phyloP scores from a whole-genome alignment of 1,284 basidiomycete species.

The Papiliotrema terrestris region DNA sequence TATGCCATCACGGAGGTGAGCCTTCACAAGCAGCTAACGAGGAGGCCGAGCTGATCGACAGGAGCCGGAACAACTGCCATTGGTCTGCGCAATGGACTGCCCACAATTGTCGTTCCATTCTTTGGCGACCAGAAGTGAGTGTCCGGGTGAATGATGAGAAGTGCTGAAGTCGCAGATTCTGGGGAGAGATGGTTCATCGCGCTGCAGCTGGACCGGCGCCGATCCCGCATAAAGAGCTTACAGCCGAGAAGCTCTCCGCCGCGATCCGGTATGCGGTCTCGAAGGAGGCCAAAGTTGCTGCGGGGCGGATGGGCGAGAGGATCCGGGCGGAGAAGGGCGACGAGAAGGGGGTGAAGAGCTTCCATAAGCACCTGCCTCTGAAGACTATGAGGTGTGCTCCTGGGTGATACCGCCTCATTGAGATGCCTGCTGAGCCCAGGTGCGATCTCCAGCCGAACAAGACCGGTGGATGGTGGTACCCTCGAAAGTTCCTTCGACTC shows the following conservation, averaged over 20 bases:
- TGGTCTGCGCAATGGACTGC: conserved; percentile 60
- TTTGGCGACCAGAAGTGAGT: conserved; percentile 62
- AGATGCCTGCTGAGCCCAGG: conserved; percentile 30
- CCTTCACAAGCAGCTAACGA: neutral
- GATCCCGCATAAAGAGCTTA: conserved; percentile 58
- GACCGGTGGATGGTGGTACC: conserved; percentile 61
- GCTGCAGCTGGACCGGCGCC: conserved; percentile 63
- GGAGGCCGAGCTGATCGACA: conserved; percentile 11
- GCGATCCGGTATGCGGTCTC: conserved; percentile 57
- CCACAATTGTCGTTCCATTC: conserved; percentile 65
- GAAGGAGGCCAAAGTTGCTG: conserved; percentile 53
- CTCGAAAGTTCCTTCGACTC: conserved; percentile 55
- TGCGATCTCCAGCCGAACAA: conserved; percentile 57
- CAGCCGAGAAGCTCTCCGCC: conserved; percentile 54
- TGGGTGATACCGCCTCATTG: neutral
- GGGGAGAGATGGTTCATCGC: conserved; percentile 60
- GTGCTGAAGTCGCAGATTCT: conserved; percentile 37
- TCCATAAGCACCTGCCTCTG: conserved; percentile 61
- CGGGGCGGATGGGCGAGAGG: conserved; percentile 54
- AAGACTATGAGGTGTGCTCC: conserved; percentile 55
- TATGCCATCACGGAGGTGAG: conserved; percentile 64
- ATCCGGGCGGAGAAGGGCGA: conserved; percentile 60
- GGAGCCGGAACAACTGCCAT: conserved; percentile 64
- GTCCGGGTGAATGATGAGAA: conserved; percentile 6
- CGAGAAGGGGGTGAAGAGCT: conserved; percentile 55